phyloP scores from a whole-genome alignment of 208 protist species.

The Leptomonas pyrrhocoris region DNA sequence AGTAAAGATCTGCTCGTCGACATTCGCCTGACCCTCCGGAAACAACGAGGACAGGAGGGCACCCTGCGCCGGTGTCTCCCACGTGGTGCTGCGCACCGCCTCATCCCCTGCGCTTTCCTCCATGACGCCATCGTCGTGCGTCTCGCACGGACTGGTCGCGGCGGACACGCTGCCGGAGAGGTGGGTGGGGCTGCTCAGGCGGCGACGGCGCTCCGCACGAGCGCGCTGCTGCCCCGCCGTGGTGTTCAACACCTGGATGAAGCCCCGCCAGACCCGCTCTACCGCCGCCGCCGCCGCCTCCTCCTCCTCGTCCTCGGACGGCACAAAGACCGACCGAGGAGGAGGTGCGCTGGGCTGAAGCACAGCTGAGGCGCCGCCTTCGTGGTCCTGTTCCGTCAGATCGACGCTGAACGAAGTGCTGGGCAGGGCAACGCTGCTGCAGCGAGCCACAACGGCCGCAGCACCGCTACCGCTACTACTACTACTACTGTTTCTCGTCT shows the following conservation, averaged over 20 bases:
- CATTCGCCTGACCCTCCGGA: constrained; percentile 4
- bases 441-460: background rate
- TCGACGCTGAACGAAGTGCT: constrained; percentile 1
- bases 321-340: background rate
- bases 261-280: constrained; percentile 28
- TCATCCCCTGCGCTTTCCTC: background rate
- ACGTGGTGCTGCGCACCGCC: constrained; percentile 14
- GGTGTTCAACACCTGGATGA: constrained; percentile 32
- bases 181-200: constrained; percentile 6
- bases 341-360: background rate
- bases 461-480: no score
- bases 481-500: constrained; percentile 4
- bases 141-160: background rate
- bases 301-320: constrained; percentile 21
- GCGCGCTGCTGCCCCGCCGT: constrained; percentile 25
- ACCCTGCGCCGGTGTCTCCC: constrained; percentile 31
- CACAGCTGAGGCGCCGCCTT: background rate
- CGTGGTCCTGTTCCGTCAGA: background rate
- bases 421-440: background rate
- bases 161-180: background rate
- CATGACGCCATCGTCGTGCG: background rate
- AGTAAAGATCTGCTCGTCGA: constrained; percentile 15
- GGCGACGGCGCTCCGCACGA: background rate
- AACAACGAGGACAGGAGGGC: constrained; percentile 26
- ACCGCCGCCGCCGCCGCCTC: no score